phyloP scores from a whole-genome alignment of 768 basidiomycete species.

The Xerocomus potaroensis region DNA sequence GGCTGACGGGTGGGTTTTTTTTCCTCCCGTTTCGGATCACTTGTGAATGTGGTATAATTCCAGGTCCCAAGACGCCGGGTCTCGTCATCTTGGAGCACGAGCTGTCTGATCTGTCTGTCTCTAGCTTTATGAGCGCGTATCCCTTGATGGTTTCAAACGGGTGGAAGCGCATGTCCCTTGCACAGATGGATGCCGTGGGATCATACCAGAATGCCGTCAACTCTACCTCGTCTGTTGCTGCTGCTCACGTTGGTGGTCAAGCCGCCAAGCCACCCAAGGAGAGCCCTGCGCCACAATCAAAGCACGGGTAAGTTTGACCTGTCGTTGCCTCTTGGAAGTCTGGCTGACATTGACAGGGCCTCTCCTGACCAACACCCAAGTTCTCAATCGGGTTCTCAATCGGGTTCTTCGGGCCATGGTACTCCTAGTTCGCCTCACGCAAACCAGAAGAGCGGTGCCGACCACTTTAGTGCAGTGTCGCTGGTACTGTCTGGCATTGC shows the following conservation, averaged over 20 bases:
- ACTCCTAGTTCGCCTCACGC: conserved; percentile 23
- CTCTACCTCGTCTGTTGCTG: conserved; percentile 25
- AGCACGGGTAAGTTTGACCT: conserved; percentile 8
- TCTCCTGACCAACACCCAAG: neutral
- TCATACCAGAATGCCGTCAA: conserved; percentile 46
- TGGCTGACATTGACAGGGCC: conserved; percentile 6
- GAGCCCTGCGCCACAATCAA: conserved; percentile 6
- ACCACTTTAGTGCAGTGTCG: conserved; percentile 21
- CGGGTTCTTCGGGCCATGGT: conserved; percentile 6
- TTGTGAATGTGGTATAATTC: neutral
- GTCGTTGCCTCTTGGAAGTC: neutral
- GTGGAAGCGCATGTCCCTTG: conserved; percentile 65
- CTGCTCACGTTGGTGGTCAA: conserved; percentile 19
- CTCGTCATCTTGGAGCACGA: conserved; percentile 87
- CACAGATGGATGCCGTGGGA: conserved; percentile 37
- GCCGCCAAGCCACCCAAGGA: conserved; percentile 13
- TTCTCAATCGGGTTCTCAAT: conserved; percentile 8
- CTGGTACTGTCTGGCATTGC: conserved; percentile 22
- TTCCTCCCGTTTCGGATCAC: neutral
- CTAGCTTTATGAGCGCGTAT: conserved; percentile 63
- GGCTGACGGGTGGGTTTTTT: conserved; percentile 46
- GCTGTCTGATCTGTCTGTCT: conserved; percentile 52
- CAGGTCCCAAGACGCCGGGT: conserved; percentile 71
- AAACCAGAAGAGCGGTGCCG: conserved; percentile 33
- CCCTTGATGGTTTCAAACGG: conserved; percentile 60